Evolutionary conservation across 805 yeast species (phyloP), one percentile per base, ranked within the genome.

Genomic region (Kregervanrija delftensis): DNA sequence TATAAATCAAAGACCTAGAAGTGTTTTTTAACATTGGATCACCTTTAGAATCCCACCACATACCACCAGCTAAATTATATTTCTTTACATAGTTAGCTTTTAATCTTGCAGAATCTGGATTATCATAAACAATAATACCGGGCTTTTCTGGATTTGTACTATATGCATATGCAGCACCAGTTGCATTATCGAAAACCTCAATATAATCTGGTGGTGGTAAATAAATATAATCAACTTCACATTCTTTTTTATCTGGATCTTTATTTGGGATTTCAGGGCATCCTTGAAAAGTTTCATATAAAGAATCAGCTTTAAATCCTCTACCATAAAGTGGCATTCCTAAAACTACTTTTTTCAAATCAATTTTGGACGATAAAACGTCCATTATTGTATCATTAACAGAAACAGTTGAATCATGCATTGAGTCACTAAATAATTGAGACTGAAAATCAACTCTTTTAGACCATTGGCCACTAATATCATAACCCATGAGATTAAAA

Each of bases 41-140:
- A 2, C 96, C 96, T 46, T 82, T 73, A 0, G 96, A 82, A 55
- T 91, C 97, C 98, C 98, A 91, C 83, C 86, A 90, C 78, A 93
- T 81, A 0, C 86, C 96, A 0, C 99, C 98, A 0, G 83, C 95
- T 9, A 89, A 64, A 0, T 67, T 56, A 6, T 66, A 60, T 15
- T 61, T 52, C 35, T 50, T 53, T 8, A 83, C 77, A 53, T 77
- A 88, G 30, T 66, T 54, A 0, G 87, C 88, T 59, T 91, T 93
- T 13, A 54, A 53, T 8, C 58, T 54, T 2, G 74, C 77, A 2
- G 83, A 71, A 4, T 68, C 65, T 0, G 67, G 68, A 49, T 75
- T 83, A 58, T 91, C 99, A 61, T 84, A 91, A 6, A 76, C 71
- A 2, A 84, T 70, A 38, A 85, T 64, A 5, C 63, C 65, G 33